Evolutionary conservation across 345 rosid genomes (phyloP), one percentile per base, ranked within the genome.

Genomic region (Salix viminalis): DNA sequence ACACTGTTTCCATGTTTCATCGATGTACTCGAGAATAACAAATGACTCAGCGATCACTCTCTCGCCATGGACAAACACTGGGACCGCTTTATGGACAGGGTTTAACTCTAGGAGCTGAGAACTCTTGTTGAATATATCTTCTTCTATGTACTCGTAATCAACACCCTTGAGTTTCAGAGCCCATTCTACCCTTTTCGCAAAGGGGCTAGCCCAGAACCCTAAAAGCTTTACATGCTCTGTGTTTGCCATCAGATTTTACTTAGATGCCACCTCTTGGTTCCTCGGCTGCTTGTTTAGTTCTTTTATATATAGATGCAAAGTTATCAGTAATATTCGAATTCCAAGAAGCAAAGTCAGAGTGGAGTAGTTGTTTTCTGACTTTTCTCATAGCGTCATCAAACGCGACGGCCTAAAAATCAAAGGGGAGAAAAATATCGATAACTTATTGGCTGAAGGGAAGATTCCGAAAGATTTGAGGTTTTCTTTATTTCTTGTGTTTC

Each of bases 1-100:
- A 16, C 39, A 41, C 0, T 81, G 80, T 16, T 76, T 70, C 89
- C 88, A 85, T 1, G 79, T 80, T 62, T 87, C 87, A 23, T 87
- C 86, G 14, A 85, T 69, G 60, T 72, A 69, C 44, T 77, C 80
- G 7, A 81, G 80, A 56, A 81, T 77, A 69, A 81, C 41, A 6
- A 69, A 65, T 1, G 81, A 77, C 54, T 81, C 81, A 2, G 44
- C 6, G 12, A 77, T 44, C 54, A 19, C 76, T 50, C 74, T 77
- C 58, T n/a, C 13, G 23, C 52, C 56, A 19, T 74, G 84, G 41
- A 81, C 64, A 21, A 79, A 67, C 70, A 73, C 81, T 2, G 81
- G 81, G 7, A 79, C 77, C 64, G 54, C 54, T 28, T 54, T 41
- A 46, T 70, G 7, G 69, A 56, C 73, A n/a, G 81, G 79, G 65